Percentiles rank a stretch among this genome's conserved stretches.
Conservation (phyloP, 768 basidiomycete species). For the Chiua virens region DNA sequence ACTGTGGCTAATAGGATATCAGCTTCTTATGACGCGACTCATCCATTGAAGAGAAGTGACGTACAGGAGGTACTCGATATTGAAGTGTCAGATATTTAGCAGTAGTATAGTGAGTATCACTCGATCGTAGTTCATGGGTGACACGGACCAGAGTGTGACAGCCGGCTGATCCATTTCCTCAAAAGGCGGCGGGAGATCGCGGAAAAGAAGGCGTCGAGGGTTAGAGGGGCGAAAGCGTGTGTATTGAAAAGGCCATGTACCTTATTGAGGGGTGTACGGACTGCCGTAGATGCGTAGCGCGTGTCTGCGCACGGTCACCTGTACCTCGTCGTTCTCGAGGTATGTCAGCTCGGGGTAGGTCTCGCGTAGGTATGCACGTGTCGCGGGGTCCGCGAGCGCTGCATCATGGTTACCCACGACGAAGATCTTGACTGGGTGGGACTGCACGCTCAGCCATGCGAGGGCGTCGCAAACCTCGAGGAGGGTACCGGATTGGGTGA, state of each 20-base stretch:
- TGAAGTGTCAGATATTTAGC: no score
- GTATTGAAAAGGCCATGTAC: conserved; percentile 14
- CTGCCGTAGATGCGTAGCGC: conserved; percentile 38
- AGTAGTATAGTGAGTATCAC: no score
- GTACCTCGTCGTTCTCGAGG: conserved; percentile 34
- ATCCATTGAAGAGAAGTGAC: no score
- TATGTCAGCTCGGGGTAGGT: conserved; percentile 35
- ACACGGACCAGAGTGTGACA: conserved; percentile 23
- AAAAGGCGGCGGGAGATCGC: not conserved
- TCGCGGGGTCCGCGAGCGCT: conserved; percentile 22
- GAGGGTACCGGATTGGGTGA: conserved; percentile 39
- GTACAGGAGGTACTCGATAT: no score
- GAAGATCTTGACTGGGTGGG: conserved; percentile 41
- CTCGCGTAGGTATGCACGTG: conserved; percentile 9
- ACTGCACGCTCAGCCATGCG: conserved; percentile 30
- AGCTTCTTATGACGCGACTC: no score
- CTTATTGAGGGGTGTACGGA: conserved; percentile 39
- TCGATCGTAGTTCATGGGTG: no score
- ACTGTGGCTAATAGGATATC: no score
- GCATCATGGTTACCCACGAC: conserved; percentile 48
- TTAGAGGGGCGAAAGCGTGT: conserved; percentile 4
- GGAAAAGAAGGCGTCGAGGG: not conserved
- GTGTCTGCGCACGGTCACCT: conserved; percentile 32
- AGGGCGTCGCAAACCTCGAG: no score
- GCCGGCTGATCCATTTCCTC: conserved; percentile 1